Percentiles rank a stretch among this genome's conserved stretches.
phyloP scores from a whole-genome alignment of 768 basidiomycete genomes.

The Nidula microcarpa region DNA sequence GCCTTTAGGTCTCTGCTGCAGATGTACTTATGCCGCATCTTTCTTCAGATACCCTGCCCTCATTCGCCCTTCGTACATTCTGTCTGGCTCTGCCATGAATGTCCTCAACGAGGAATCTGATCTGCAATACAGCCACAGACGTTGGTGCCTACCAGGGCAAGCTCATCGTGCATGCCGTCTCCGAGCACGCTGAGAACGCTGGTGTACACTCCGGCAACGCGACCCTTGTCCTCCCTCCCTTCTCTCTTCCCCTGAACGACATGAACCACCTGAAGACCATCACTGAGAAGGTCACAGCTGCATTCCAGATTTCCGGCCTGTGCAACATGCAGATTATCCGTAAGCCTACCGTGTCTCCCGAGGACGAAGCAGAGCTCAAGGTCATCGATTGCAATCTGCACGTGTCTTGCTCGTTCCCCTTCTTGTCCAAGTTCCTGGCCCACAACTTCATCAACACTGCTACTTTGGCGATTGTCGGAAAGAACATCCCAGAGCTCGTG shows the following conservation, averaged over 20 bases:
- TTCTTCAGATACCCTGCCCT: constrained; percentile 84
- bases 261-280: constrained; percentile 89
- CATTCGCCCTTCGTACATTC: constrained; percentile 96
- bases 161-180: constrained; percentile 92
- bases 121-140: constrained; percentile 88
- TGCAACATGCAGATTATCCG: constrained; percentile 99
- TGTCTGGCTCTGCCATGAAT: constrained; percentile 99
- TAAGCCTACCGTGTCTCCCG: constrained; percentile 53
- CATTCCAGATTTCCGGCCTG: constrained; percentile 96
- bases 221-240: constrained; percentile 93
- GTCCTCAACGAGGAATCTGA: constrained; percentile 90
- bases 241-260: constrained; percentile 71
- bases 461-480: constrained; percentile 79
- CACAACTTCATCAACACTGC: constrained; percentile 97
- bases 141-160: constrained; percentile 93
- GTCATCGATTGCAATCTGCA: constrained; percentile 99
- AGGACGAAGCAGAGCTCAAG: constrained; percentile 70
- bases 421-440: constrained; percentile 97
- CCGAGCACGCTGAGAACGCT: constrained; percentile 98
- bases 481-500: too few species aligned
- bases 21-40: not conserved
- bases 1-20: not conserved
- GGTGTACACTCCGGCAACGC: constrained; percentile 99
- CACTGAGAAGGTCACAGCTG: constrained; percentile 90
- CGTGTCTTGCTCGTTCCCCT: constrained; percentile 97